Base-by-base conservation (phyloP, 2,329 filamentous ascomycete genomes). In the Coniochaeta prunicola region DNA sequence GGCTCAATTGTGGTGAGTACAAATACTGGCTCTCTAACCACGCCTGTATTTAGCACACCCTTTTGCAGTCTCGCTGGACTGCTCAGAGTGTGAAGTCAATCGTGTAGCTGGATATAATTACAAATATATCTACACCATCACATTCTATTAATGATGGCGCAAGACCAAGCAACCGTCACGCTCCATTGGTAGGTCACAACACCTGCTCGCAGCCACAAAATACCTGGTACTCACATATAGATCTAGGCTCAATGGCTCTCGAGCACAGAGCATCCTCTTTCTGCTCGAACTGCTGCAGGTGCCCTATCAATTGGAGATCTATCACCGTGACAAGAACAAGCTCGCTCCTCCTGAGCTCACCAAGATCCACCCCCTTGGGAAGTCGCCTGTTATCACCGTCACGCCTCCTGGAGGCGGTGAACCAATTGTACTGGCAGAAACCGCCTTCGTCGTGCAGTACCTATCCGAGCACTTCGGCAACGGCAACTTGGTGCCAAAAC, bases 161-260 rank as follows among this genome's bases (percentile, higher is more conserved):
- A 31, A 21, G 59, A 59, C 21, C 59, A 61, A 56, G 56, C 64
- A 36, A 60, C 60, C 56, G 62, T 65, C 31, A 64, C 58, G 57
- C 58, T 65, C 53, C 64, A 65, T 38, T 65, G 64, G 64, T 64
- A 48, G 50, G 62, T 33, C 24, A 28, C 21, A 12, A 30, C n/a
- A 45, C n/a, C 33, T 30, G n/a, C 40, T 21, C n/a, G 17, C 12
- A 53, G 30, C 53, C 60, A 24, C 40, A 45, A 2, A 8, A 24
- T 45, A 9, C 40, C 24, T 9, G 24, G n/a, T 19, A 13, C 15
- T 4, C 4, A n/a, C n/a, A n/a, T n/a, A n/a, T n/a, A n/a, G n/a
- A n/a, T n/a, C n/a, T 40, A 96, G 91, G 91, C 87, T 96, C 61
- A 84, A 93, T 66, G 79, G 88, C 65, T 96, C 91, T 59, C 89